These are phyloP conservation scores for Aspergillus pseudoterreus DNA, from an alignment of 2,329 filamentous ascomycete genomes.

Conservation along the genomic window DNA sequence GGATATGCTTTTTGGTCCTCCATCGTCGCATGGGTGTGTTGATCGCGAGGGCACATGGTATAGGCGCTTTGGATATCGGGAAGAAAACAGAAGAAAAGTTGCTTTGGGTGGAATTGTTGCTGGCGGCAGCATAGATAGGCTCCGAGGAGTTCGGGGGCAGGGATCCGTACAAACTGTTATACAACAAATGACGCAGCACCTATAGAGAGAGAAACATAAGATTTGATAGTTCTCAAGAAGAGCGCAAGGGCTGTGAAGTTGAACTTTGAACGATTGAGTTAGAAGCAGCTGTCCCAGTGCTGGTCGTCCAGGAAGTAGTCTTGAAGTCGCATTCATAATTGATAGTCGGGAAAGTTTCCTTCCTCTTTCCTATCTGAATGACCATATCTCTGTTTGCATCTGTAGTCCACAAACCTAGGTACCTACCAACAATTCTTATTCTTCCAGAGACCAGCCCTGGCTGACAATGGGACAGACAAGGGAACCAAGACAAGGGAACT, in stretches of 20 bases:
- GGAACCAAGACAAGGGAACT: conserved; percentile 18
- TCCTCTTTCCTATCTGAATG: neutral
- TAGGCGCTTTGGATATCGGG: neutral
- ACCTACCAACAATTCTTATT: neutral
- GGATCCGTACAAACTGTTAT: conserved; percentile 43
- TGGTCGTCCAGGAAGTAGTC: no score
- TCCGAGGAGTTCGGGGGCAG: conserved; percentile 1
- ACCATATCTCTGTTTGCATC: neutral
- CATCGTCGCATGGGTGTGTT: neutral
- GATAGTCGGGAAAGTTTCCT: no score
- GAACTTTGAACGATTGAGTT: neutral
- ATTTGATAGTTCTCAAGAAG: conserved; percentile 16
- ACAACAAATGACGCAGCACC: conserved; percentile 44
- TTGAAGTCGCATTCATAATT: no score
- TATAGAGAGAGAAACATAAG: conserved; percentile 32
- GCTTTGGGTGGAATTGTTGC: conserved; percentile 11
- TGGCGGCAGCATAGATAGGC: conserved; percentile 7
- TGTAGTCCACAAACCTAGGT: neutral
- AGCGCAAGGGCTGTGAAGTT: neutral
- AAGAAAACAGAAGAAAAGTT: neutral
- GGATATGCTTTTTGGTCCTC: neutral
- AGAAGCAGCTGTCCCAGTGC: neutral
- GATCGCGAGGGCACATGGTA: conserved; percentile 3
- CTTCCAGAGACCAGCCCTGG: no score
- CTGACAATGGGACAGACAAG: neutral